Percentiles rank a stretch among this genome's conserved stretches.
phyloP scores from a whole-genome alignment of 2,329 filamentous ascomycete species.

The Sporothrix globosa region DNA sequence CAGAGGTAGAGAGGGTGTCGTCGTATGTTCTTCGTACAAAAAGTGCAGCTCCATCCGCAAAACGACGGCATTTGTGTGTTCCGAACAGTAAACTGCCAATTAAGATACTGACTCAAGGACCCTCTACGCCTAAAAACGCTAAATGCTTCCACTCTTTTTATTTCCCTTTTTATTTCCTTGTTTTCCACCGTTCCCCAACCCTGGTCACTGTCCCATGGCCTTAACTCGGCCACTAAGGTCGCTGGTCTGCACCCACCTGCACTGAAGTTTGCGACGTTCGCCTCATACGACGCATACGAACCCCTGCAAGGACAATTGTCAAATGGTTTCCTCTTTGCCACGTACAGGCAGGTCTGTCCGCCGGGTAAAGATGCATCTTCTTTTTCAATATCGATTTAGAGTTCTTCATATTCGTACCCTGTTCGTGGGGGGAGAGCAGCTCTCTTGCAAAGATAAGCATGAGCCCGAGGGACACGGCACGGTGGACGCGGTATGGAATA shows the following conservation, averaged over 20 bases:
- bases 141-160: no score
- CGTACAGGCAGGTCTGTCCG: background rate
- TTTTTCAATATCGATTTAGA: background rate
- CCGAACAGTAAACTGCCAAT: background rate
- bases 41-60: background rate
- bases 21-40: constrained; percentile 8
- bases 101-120: background rate
- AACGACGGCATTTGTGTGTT: constrained; percentile 5
- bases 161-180: no score
- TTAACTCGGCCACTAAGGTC: constrained; percentile 10
- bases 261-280: background rate
- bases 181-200: background rate
- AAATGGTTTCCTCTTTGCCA: no score
- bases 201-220: background rate
- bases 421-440: background rate
- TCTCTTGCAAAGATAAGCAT: constrained; percentile 9
- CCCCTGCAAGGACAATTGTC: background rate
- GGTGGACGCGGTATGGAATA: background rate
- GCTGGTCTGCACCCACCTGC: background rate
- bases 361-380: constrained; percentile 17
- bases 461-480: background rate
- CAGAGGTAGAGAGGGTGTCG: constrained; percentile 3
- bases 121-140: background rate
- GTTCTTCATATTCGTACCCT: background rate
- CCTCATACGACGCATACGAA: background rate